Evolutionary conservation across 495 filamentous ascomycete genomes (phyloP).

Genomic region (Penicillium robsamsonii): DNA sequence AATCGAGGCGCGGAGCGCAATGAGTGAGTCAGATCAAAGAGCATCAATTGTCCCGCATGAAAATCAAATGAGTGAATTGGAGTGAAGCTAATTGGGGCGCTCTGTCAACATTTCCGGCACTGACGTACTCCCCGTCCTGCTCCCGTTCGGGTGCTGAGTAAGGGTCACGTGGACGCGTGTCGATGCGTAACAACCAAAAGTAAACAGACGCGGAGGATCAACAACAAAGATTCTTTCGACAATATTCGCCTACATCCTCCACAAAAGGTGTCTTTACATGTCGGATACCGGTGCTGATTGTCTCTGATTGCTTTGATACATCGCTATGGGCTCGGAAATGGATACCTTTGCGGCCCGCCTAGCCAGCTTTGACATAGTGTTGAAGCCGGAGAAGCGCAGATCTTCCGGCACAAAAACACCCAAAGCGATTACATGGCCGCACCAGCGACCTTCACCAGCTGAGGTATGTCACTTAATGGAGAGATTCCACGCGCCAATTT

Average conservation of each 20-base stretch:
- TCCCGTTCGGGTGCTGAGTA: constrained; percentile 22
- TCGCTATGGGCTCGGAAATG: constrained; percentile 42
- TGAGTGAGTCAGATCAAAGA: constrained; percentile 19
- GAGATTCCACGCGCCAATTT: background rate
- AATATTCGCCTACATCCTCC: background rate
- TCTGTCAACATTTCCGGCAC: constrained; percentile 19
- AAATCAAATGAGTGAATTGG: constrained; percentile 14
- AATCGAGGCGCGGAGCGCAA: constrained; percentile 33
- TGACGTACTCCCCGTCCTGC: constrained; percentile 25
- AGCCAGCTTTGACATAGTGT: constrained; percentile 65
- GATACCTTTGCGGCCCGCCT: constrained; percentile 70
- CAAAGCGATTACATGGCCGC: constrained; percentile 72
- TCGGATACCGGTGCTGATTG: constrained; percentile 4
- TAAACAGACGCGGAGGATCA: constrained; percentile 38
- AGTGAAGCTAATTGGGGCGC: constrained; percentile 9
- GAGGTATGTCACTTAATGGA: constrained; percentile 50
- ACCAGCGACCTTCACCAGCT: constrained; percentile 61
- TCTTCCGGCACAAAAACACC: constrained; percentile 62
- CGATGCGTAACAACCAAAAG: constrained; percentile 33
- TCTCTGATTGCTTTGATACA: constrained; percentile 7
- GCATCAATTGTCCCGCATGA: constrained; percentile 25
- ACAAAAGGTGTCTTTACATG: constrained; percentile 5
- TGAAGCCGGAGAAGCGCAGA: constrained; percentile 62
- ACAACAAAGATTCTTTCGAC: constrained; percentile 22
- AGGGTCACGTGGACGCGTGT: constrained; percentile 29